These are phyloP conservation scores for Bacidia gigantensis DNA, from an alignment of 495 filamentous ascomycete species.

Conservation along the genomic window DNA sequence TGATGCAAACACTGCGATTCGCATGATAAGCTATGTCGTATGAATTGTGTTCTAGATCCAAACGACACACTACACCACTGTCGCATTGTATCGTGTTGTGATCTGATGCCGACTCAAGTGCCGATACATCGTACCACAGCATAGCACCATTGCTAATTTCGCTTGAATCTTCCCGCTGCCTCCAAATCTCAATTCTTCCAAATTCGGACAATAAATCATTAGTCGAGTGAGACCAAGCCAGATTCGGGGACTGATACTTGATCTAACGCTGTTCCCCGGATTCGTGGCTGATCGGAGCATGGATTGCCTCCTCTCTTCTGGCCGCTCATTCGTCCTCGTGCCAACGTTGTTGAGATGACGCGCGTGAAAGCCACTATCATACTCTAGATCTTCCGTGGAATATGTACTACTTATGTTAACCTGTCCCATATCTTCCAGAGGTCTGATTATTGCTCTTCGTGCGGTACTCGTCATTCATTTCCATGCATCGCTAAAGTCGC, in stretches of 20 bases:
- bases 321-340: background rate
- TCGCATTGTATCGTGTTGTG: too few species aligned
- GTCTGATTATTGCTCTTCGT: background rate
- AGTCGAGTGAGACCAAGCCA: too few species aligned
- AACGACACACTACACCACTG: too few species aligned
- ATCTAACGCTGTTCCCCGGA: background rate
- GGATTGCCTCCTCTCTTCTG: background rate
- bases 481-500: background rate
- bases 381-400: too few species aligned
- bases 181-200: background rate
- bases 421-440: too few species aligned
- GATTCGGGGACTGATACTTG: too few species aligned
- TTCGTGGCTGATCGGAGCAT: background rate
- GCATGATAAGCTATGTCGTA: too few species aligned
- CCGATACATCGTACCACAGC: background rate
- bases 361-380: background rate
- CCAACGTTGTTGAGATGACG: background rate
- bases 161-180: background rate
- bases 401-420: too few species aligned
- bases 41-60: too few species aligned
- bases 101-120: too few species aligned
- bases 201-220: background rate
- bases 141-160: background rate
- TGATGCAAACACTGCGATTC: too few species aligned
- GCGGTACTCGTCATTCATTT: background rate